Percentiles rank a stretch among this genome's conserved stretches.
Evolutionary conservation across 306 rosid species (phyloP).

Genomic region (Arachis stenosperma): DNA sequence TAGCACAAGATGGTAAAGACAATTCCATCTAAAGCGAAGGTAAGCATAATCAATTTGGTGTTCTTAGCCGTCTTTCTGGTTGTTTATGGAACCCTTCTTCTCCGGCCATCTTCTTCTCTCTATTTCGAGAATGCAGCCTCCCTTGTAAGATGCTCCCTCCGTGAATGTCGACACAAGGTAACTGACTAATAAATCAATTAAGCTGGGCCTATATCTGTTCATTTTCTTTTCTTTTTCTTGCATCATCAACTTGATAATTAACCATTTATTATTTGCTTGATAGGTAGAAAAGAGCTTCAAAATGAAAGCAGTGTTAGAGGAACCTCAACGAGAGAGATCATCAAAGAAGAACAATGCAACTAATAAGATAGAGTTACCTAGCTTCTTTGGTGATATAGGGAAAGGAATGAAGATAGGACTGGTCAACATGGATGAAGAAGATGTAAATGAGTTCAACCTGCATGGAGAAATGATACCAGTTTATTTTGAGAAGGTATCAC

Average conservation of each 20-base stretch:
- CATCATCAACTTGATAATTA: not conserved
- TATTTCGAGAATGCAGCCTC: conserved; percentile 64
- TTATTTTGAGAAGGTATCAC: conserved; percentile 57
- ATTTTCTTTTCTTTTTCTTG: too few relatives aligned
- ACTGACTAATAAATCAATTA: conserved; percentile 36
- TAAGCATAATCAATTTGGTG: conserved; percentile 60
- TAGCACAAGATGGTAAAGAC: conserved; percentile 46
- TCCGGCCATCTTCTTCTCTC: conserved; percentile 58
- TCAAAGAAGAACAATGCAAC: conserved; percentile 37
- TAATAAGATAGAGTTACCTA: conserved; percentile 55
- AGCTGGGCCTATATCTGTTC: too few relatives aligned
- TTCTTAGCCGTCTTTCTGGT: conserved; percentile 56
- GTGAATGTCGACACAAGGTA: conserved; percentile 72
- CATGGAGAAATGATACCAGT: conserved; percentile 39
- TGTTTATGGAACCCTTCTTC: conserved; percentile 62
- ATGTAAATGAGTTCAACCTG: conserved; percentile 52
- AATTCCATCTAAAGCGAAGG: conserved; percentile 58
- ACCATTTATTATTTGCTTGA: not conserved
- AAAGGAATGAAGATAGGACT: conserved; percentile 68
- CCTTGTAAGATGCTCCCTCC: conserved; percentile 64
- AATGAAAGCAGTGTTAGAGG: conserved; percentile 64
- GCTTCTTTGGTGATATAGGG: conserved; percentile 47
- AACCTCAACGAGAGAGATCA: conserved; percentile 22
- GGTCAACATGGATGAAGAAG: conserved; percentile 65
- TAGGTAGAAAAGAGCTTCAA: conserved; percentile 50